Base-by-base conservation (phyloP, 768 basidiomycete species). In the Termitomyces heimii region DNA sequence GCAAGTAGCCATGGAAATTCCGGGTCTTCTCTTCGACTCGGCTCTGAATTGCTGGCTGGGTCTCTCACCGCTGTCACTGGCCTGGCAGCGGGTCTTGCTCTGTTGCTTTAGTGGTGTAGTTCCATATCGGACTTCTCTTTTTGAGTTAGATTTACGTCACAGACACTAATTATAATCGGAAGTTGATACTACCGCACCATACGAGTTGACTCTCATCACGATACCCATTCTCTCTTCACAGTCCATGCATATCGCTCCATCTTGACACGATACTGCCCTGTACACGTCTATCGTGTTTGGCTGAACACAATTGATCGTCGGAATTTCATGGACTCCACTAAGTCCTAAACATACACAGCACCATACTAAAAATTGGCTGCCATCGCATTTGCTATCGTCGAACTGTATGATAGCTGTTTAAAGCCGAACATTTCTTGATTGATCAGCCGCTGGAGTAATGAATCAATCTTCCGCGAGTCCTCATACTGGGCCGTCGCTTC, bases 81-180 rank as follows among this genome's bases (percentile, higher is more conserved):
- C 47, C 44, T 63, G 43, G 59, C 56, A 37, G 65, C 63, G 52
- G 61, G 63, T n/a, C 54, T 62, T 32, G 58, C 59, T 32, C 43
- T 53, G 22, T 34, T 65, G 37, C n/a, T 61, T 29, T 66, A 46
- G 56, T 55, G 28, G 39, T 28, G 18, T 29, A 24, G 22, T 37
- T 42, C 13, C 42, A 4, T 37, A 18, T 44, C 12, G 48, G 54
- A 46, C 20, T 54, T 8, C 31, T 35, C 12, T 46, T n/a, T 31
- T 51, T 59, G 42, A 59, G 42, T n/a, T 59, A 59, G 55, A 59
- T 37, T 26, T 53, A 50, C 9, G 49, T 44, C 50, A 62, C 51
- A 40, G 51, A 62, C 55, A 31, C 31, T 46, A 45, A 52, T 52
- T 20, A 37, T 53, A 56, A 45, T 59, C 22, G 58, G 53, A 59